These are phyloP conservation scores for Pichia sp. DNA, from an alignment of 1,139 yeast genomes.

Conservation along the genomic window DNA sequence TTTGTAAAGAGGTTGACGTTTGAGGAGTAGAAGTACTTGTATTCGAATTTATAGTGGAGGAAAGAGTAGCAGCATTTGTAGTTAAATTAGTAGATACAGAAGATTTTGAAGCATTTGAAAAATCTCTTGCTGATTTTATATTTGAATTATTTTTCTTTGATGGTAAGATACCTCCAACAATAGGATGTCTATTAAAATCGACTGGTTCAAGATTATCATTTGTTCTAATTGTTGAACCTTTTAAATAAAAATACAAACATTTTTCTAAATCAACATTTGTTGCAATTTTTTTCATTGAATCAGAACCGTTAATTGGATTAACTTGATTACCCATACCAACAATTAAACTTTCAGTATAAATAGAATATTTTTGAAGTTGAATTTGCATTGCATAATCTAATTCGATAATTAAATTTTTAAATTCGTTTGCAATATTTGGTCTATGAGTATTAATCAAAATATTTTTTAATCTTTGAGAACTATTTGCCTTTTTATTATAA, in stretches of 20 bases:
- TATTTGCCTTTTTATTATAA: constrained; percentile 68
- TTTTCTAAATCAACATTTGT: constrained; percentile 74
- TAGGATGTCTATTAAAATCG: constrained; percentile 73
- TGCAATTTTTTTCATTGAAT: constrained; percentile 72
- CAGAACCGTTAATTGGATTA: constrained; percentile 57
- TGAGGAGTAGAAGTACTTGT: not conserved
- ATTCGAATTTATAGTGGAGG: no score
- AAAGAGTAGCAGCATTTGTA: no score
- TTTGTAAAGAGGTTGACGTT: no score
- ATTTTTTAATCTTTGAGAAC: constrained; percentile 67
- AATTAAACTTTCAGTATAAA: constrained; percentile 76
- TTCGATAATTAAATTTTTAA: constrained; percentile 75
- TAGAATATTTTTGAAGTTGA: constrained; percentile 83
- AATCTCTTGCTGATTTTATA: constrained; percentile 5
- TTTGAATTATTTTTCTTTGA: not conserved
- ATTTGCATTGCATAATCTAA: constrained; percentile 84
- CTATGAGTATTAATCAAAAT: constrained; percentile 68
- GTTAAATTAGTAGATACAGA: not conserved
- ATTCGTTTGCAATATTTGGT: constrained; percentile 67
- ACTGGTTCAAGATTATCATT: constrained; percentile 46
- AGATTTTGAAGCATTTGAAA: constrained; percentile 6
- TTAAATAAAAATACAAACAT: constrained; percentile 68
- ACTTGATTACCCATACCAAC: constrained; percentile 82
- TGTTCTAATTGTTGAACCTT: constrained; percentile 21
- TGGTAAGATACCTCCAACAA: constrained; percentile 36